A percentile compares a stretch with the other conserved stretches of the same genome.
These are phyloP conservation scores for Pythium sukuiense DNA, from an alignment of 352 stramenopile species.

Conservation along the genomic window DNA sequence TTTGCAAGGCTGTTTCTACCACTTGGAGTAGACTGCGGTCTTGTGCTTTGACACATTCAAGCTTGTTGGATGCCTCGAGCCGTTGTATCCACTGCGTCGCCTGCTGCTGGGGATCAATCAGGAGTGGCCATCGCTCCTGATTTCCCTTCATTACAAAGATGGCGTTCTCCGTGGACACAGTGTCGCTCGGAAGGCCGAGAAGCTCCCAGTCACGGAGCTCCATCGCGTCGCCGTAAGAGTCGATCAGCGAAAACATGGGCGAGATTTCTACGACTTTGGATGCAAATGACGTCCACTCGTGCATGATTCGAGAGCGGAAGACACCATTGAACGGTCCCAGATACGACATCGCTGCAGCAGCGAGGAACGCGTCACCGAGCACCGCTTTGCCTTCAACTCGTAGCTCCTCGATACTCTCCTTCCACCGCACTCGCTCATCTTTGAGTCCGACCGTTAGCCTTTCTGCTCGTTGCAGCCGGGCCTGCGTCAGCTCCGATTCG, in stretches of 20 bases:
- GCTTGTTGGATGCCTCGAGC: constrained; percentile 57
- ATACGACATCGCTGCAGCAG: constrained; percentile 63
- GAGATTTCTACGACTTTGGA: constrained; percentile 35
- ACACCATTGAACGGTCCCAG: constrained; percentile 60
- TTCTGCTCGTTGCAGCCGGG: constrained; percentile 53
- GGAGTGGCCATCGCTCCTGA: constrained; percentile 87
- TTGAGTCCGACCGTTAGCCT: constrained; percentile 67
- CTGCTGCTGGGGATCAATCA: constrained; percentile 95
- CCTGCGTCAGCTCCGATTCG: constrained; percentile 63
- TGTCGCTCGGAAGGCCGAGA: constrained; percentile 86
- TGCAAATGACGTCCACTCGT: constrained; percentile 33
- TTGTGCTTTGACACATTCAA: constrained; percentile 77
- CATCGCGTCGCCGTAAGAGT: constrained; percentile 77
- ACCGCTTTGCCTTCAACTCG: constrained; percentile 45
- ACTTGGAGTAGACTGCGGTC: constrained; percentile 41
- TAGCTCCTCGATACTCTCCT: constrained; percentile 56
- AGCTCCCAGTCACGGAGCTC: constrained; percentile 89
- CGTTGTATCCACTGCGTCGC: constrained; percentile 91
- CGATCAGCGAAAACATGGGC: constrained; percentile 51
- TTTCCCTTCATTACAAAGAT: constrained; percentile 86
- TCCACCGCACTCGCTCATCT: constrained; percentile 72
- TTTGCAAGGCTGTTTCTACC: constrained; percentile 40
- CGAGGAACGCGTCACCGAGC: constrained; percentile 62
- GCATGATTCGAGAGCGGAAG: constrained; percentile 40
- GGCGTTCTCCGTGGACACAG: constrained; percentile 88